Evolutionary conservation across 2,329 filamentous ascomycete species (phyloP).

Genomic region (Bertia moriformis): DNA sequence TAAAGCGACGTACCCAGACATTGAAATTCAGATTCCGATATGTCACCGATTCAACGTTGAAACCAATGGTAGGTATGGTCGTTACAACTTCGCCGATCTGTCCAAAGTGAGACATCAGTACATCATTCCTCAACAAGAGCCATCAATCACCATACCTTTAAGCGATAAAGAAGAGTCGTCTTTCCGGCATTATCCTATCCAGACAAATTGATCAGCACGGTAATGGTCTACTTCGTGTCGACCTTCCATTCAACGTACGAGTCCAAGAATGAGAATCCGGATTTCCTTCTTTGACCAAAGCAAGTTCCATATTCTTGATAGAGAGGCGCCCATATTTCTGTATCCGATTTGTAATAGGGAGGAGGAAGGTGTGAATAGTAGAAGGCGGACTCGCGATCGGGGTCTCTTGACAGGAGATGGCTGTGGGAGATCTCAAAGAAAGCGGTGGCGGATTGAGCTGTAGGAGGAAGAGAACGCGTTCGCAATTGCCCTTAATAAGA

Average conservation of each 20-base stretch:
- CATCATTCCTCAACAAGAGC: neutral
- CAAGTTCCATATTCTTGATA: constrained; percentile 58
- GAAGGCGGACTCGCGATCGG: too few species aligned
- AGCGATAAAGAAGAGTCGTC: constrained; percentile 86
- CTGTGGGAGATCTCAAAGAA: too few species aligned
- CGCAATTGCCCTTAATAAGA: too few species aligned
- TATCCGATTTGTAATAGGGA: constrained; percentile 4
- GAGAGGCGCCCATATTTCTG: constrained; percentile 43
- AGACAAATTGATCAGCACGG: constrained; percentile 4
- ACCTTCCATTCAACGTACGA: too few species aligned
- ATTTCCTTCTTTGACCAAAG: constrained; percentile 96
- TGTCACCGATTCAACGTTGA: constrained; percentile 96
- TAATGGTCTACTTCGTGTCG: constrained; percentile 3
- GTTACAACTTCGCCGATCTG: constrained; percentile 98
- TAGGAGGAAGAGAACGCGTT: too few species aligned
- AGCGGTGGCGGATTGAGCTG: too few species aligned
- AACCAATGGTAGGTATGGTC: constrained; percentile 96
- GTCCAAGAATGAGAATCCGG: constrained; percentile 80
- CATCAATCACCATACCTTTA: constrained; percentile 57
- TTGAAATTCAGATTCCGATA: constrained; percentile 99
- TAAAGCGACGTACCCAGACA: constrained; percentile 62
- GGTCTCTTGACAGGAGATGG: too few species aligned
- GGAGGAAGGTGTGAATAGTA: constrained; percentile 1
- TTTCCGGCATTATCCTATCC: constrained; percentile 96
- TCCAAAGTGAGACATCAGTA: too few species aligned